Conservation (phyloP, 2,329 filamentous ascomycete species). For the Dactylellina sp. region DNA sequence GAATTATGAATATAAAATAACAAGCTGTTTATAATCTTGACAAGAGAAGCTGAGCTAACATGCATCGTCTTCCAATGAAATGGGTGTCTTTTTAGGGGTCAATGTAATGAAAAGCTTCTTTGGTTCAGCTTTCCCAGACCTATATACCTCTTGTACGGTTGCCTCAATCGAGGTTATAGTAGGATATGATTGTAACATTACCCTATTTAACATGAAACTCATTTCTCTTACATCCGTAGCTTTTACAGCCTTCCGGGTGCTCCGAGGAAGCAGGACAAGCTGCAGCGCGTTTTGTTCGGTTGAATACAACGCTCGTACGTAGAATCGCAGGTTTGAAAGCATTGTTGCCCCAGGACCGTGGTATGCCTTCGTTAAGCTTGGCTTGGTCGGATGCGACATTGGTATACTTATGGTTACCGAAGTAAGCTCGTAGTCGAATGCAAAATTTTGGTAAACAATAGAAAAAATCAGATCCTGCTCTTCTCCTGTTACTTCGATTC, state of each 20-base stretch:
- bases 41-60: too few species aligned
- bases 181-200: slow-evolving; percentile 27
- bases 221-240: slow-evolving; percentile 16
- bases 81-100: too few species aligned
- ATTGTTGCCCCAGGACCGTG: slow-evolving; percentile 57
- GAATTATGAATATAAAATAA: too few species aligned
- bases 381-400: slow-evolving; percentile 31
- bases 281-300: slow-evolving; percentile 32
- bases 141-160: slow-evolving; percentile 7
- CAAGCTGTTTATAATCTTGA: too few species aligned
- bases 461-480: slow-evolving; percentile 56
- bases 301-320: slow-evolving; percentile 35
- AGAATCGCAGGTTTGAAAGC: slow-evolving; percentile 58
- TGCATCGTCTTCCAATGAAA: too few species aligned
- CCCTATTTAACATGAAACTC: slow-evolving; percentile 49
- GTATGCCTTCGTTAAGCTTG: slow-evolving; percentile 42
- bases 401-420: slow-evolving; percentile 38
- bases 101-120: slow-evolving; percentile 7
- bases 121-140: slow-evolving; percentile 11
- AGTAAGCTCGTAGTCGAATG: slow-evolving; percentile 25
- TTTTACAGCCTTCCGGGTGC: slow-evolving; percentile 4
- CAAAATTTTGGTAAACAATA: slow-evolving; percentile 32
- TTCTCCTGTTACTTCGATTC: slow-evolving; percentile 3
- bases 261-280: slow-evolving; percentile 52
- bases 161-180: slow-evolving; percentile 4